phyloP scores from a whole-genome alignment of 148 eudicot genomes.

The Mesembryanthemum crystallinum region DNA sequence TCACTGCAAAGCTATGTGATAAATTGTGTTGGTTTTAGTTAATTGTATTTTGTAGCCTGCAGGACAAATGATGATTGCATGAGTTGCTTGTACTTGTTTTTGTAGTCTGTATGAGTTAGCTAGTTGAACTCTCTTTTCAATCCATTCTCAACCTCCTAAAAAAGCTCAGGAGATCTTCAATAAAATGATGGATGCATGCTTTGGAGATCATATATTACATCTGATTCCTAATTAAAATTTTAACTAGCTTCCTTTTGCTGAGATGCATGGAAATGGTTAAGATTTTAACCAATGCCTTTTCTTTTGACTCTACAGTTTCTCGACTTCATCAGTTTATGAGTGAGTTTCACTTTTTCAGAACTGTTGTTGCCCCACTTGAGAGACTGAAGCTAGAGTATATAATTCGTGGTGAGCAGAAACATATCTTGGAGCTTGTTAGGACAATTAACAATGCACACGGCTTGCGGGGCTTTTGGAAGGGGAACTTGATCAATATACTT shows the following conservation, averaged over 20 bases:
- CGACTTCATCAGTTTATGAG: slow-evolving; percentile 28
- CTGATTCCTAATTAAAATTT: too few relatives aligned
- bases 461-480: slow-evolving; percentile 71
- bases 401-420: slow-evolving; percentile 63
- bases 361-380: slow-evolving; percentile 69
- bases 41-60: too few relatives aligned
- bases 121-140: too few relatives aligned
- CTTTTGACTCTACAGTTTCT: slow-evolving; percentile 21
- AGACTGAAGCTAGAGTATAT: slow-evolving; percentile 74
- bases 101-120: too few relatives aligned
- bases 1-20: too few relatives aligned
- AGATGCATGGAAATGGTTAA: neutral
- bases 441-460: slow-evolving; percentile 54
- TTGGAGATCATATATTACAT: too few relatives aligned
- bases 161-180: too few relatives aligned
- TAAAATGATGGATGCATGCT: too few relatives aligned
- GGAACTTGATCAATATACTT: slow-evolving; percentile 63
- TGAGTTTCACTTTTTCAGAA: slow-evolving; percentile 47
- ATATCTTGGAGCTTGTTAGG: slow-evolving; percentile 47
- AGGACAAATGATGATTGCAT: too few relatives aligned
- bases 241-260: neutral
- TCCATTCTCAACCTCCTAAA: too few relatives aligned
- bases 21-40: too few relatives aligned
- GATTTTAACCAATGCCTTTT: slow-evolving; percentile 17
- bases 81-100: too few relatives aligned